Percentiles rank a stretch among this genome's conserved stretches.
Evolutionary conservation across 306 rosid species (phyloP).

Genomic region (Chamaecrista fasciculata): DNA sequence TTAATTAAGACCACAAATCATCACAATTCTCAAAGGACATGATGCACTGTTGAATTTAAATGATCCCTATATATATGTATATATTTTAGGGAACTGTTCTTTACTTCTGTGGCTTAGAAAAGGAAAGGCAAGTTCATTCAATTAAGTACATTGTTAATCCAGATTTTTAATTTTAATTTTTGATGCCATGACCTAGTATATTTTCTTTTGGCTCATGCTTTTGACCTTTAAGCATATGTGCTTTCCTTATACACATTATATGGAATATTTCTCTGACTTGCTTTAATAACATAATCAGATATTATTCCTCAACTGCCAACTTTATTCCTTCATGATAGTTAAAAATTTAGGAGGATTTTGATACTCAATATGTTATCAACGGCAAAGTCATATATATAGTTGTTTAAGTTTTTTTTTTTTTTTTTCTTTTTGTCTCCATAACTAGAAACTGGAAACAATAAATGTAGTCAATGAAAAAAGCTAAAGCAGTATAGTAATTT

Average conservation of each 20-base stretch:
- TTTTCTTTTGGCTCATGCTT: background rate
- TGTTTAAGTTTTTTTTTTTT: too few relatives aligned
- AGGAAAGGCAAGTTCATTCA: background rate
- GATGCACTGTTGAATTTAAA: background rate
- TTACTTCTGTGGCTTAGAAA: conserved; percentile 17
- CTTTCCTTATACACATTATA: conserved; percentile 41
- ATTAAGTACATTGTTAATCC: background rate
- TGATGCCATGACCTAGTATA: background rate
- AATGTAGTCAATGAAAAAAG: too few relatives aligned
- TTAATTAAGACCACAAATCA: too few relatives aligned
- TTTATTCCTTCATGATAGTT: background rate
- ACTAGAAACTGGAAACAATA: too few relatives aligned
- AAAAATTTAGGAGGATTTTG: background rate
- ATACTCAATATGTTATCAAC: background rate
- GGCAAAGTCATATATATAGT: too few relatives aligned
- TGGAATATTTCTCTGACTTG: conserved; percentile 28
- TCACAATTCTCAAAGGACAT: background rate
- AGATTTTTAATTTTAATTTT: background rate
- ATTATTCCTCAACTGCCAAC: conserved; percentile 28
- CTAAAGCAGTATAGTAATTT: too few relatives aligned
- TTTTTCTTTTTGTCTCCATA: too few relatives aligned
- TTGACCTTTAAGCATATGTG: conserved; percentile 41
- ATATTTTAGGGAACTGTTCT: background rate
- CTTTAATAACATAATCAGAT: conserved; percentile 25
- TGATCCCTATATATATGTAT: background rate